These are phyloP conservation scores for Calocera viscosa DNA, from an alignment of 768 basidiomycete genomes.

Conservation along the genomic window DNA sequence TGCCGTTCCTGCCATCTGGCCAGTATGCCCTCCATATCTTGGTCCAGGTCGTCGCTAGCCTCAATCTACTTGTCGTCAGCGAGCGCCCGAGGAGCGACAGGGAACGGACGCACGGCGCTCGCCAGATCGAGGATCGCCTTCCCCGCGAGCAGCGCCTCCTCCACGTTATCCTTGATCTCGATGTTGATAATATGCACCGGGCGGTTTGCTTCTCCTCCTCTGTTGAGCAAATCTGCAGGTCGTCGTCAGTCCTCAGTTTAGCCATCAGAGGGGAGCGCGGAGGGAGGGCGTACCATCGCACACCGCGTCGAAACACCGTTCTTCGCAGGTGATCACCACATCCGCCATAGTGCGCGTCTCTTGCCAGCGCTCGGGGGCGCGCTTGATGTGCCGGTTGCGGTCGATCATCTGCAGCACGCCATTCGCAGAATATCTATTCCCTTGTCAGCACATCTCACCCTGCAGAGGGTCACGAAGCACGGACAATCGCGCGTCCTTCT, in stretches of 20 bases:
- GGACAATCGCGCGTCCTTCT: slow-evolving; percentile 74
- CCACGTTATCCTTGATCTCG: slow-evolving; percentile 98
- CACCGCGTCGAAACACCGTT: slow-evolving; percentile 95
- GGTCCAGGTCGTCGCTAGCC: slow-evolving; percentile 70
- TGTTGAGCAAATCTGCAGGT: slow-evolving; percentile 57
- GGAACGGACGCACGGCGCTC: slow-evolving; percentile 51
- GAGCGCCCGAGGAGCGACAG: neutral
- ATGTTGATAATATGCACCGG: slow-evolving; percentile 95
- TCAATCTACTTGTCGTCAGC: slow-evolving; percentile 52
- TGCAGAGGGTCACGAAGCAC: slow-evolving; percentile 24
- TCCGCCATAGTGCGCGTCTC: slow-evolving; percentile 82
- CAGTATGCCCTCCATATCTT: slow-evolving; percentile 80
- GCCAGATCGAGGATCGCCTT: slow-evolving; percentile 89
- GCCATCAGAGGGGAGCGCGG: slow-evolving; percentile 8
- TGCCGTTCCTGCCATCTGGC: slow-evolving; percentile 74
- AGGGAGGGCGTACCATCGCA: slow-evolving; percentile 75
- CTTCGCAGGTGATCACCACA: slow-evolving; percentile 96
- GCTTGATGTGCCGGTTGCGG: slow-evolving; percentile 81
- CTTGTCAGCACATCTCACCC: neutral
- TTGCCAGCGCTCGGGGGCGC: slow-evolving; percentile 94
- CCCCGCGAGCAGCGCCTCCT: slow-evolving; percentile 93
- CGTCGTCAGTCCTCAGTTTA: neutral
- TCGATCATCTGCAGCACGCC: slow-evolving; percentile 94
- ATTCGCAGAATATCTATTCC: slow-evolving; percentile 73
- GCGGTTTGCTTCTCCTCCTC: slow-evolving; percentile 85